Evolutionary conservation across 345 rosid genomes (phyloP), one percentile per base, ranked within the genome.

Genomic region (Moricandia arvensis): DNA sequence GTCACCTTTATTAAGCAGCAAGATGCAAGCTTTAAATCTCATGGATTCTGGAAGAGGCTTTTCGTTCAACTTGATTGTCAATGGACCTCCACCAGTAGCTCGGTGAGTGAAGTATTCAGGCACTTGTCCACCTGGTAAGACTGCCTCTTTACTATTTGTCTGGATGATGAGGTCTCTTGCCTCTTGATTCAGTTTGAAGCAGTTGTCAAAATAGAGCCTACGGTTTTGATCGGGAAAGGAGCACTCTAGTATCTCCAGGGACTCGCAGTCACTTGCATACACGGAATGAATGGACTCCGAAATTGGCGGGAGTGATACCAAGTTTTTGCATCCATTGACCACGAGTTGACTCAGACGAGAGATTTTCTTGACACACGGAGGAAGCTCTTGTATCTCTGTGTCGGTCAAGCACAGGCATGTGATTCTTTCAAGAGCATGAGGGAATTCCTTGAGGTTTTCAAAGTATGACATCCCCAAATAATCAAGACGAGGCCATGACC

Each of bases 161-260:
- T 34, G 1, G 15, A 34, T 17, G 47, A 62, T 2, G 30, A 62
- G 47, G 43, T 63, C 30, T 63, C 67, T 63, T 1, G 49, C 67
- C 6, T 35, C 67, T 35, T 63, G 49, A 18, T 63, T 62, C 27
- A 62, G 15, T 62, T 62, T 62, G 27, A 62, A 62, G 47, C 66
- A 62, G 29, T 62, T 62, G 4, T 2, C 15, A 8, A 62, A 35
- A 4, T 35, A 4, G 66, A 62, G 66, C 6, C 15, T 0, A 16
- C 17, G 6, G 0, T 1, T 0, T 34, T 27, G 29, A 9, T 16
- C 13, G 27, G 0, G 5, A 34, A 35, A 35, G 4, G 66, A 34
- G n/a, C 29, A 35, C 2, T 62, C 13, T 16, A 62, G 0, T 0
- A 0, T 62, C 66, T 62, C 66, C 29, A 62, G 49, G 13, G 66